phyloP scores from a whole-genome alignment of 208 protist species.

The Acanthamoeba lenticulata region DNA sequence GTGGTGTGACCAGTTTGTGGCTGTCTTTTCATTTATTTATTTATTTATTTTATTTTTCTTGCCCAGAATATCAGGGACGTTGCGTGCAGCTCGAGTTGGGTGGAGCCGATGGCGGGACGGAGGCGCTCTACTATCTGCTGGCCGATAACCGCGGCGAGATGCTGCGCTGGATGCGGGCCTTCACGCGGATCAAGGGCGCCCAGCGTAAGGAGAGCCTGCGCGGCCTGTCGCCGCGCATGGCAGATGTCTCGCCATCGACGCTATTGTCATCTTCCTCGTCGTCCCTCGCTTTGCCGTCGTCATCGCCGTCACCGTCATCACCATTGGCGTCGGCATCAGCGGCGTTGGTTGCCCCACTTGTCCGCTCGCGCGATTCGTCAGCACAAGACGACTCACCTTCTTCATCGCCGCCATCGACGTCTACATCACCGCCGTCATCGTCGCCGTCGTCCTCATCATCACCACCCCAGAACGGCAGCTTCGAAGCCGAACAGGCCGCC shows the following conservation, averaged over 20 bases:
- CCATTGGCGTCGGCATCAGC: too few relatives aligned
- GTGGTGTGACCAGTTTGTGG: neutral
- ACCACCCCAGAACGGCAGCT: neutral
- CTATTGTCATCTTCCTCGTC: neutral
- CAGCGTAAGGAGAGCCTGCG: neutral
- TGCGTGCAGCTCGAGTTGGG: neutral
- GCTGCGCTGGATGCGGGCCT: conserved; percentile 16
- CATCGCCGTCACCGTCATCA: neutral
- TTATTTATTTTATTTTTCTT: neutral
- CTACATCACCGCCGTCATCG: neutral
- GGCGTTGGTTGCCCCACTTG: too few relatives aligned
- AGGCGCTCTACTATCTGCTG: neutral
- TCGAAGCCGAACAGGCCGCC: neutral
- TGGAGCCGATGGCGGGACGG: neutral
- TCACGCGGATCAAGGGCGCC: conserved; percentile 9
- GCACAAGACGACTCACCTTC: too few relatives aligned
- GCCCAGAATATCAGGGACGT: neutral
- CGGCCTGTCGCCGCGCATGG: neutral
- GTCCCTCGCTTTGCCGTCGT: neutral
- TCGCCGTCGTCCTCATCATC: neutral
- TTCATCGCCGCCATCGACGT: too few relatives aligned
- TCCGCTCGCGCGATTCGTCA: too few relatives aligned
- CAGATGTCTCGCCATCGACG: neutral
- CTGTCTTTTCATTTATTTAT: neutral
- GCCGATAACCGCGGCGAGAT: conserved; percentile 20